Base-by-base conservation (phyloP, 495 filamentous ascomycete species). In the Aspergillus egyptiacus region DNA sequence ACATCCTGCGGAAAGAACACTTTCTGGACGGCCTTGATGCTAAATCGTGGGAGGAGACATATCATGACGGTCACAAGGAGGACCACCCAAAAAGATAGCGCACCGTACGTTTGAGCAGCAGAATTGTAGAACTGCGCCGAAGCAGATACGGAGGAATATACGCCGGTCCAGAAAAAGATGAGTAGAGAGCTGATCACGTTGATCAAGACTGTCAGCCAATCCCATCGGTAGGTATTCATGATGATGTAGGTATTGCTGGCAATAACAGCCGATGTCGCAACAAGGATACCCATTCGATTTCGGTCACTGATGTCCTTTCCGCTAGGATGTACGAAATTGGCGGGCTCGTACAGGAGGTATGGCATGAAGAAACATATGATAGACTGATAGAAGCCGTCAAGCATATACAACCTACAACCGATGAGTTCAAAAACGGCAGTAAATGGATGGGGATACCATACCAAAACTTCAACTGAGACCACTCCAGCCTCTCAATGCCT, bases 401-500 rank as follows among this genome's bases (percentile, higher is more conserved):
- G 42, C 94, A 99, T 97, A 60, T 99, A 97, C 38, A 85, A 56
- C 91, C 89, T 95, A 49, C 64, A 43, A 58, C 10, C 15, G 14
- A 55, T 63, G 50, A 65, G 59, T 50, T 54, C 44, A 37, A 33
- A 17, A 27, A 36, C 35, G 27, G 15, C 3, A 48, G 24, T 6
- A 31, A 24, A 18, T 37, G 38, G 6, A 28, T 5, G 22, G 10
- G 36, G 20, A 19, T 41, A 30, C 67, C 78, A 58, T 73, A 95
- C 93, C 94, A 99, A 66, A 99, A 99, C 66, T 99, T 99, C 34
- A 73, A 65, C 58, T 94, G 86, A 8, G 94, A 96, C 94, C 94
- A 99, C 72, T 99, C 94, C 64, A 89, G 83, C 47, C 91, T 85
- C 68, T 96, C 88, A 56, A 99, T 97, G 58, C 94, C 94, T 56